Conservation (phyloP, 176 grass and related monocot genomes). For the sorghum (Sorghum bicolor) region Sorghum_bicolor_NCBIv3 NC_012875.2:47964001-47964500, state of each 20-base stretch:
- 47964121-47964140: constrained; percentile 42
- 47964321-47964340: background rate
- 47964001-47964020: constrained; percentile 88
- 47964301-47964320: background rate
- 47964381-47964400: background rate
- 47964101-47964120: constrained; percentile 89
- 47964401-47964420: background rate
- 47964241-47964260: constrained; percentile 31
- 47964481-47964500: background rate
- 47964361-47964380: background rate
- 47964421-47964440: background rate
- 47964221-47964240: background rate
- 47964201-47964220: constrained; percentile 25
- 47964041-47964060: constrained; percentile 58
- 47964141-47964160: constrained; percentile 68
- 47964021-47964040: constrained; percentile 51
- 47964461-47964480: background rate
- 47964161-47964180: constrained; percentile 66
- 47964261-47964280: background rate
- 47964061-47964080: constrained; percentile 12
- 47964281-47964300: background rate
- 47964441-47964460: background rate
- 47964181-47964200: constrained; percentile 60
- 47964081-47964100: constrained; percentile 60
- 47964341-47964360: background rate